Percentiles rank a stretch among this genome's conserved stretches.
phyloP scores from a whole-genome alignment of 169 alveolate species.

The Eimeria maxima region DNA sequence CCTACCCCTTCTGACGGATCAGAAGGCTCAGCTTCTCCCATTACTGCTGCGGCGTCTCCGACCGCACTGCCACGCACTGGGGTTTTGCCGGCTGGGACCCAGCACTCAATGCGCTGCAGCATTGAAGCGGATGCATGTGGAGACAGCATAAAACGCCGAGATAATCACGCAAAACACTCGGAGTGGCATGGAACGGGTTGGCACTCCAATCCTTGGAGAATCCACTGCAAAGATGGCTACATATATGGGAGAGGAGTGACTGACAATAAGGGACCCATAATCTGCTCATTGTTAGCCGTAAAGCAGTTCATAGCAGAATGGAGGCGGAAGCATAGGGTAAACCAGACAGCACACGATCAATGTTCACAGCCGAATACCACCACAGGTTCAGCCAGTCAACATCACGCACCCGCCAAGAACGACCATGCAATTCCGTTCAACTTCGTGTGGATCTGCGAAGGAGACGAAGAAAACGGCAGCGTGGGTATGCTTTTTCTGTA shows the following conservation, averaged over 20 bases:
- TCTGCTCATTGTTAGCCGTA: conserved; percentile 82
- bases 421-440: conserved; percentile 80
- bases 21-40: conserved; percentile 34
- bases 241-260: conserved; percentile 84
- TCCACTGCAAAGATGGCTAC: conserved; percentile 83
- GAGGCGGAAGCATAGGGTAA: conserved; percentile 64
- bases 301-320: conserved; percentile 73
- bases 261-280: conserved; percentile 86
- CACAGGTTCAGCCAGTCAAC: not conserved
- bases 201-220: conserved; percentile 79
- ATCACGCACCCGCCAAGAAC: not conserved
- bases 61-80: conserved; percentile 9
- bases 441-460: conserved; percentile 84
- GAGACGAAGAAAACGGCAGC: conserved; percentile 84
- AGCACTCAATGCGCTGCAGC: conserved; percentile 22
- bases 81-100: conserved; percentile 17
- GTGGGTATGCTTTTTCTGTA: conserved; percentile 52
- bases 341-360: conserved; percentile 26
- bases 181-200: conserved; percentile 75
- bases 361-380: not conserved
- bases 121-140: not conserved
- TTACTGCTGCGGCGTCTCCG: conserved; percentile 44
- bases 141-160: not conserved
- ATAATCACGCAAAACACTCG: not conserved
- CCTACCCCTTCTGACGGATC: conserved; percentile 1